Evolutionary conservation across 176 grass and related monocot genomes (phyloP), one percentile per base, ranked within the genome.

Genomic region (Oropetium thomaeum): DNA sequence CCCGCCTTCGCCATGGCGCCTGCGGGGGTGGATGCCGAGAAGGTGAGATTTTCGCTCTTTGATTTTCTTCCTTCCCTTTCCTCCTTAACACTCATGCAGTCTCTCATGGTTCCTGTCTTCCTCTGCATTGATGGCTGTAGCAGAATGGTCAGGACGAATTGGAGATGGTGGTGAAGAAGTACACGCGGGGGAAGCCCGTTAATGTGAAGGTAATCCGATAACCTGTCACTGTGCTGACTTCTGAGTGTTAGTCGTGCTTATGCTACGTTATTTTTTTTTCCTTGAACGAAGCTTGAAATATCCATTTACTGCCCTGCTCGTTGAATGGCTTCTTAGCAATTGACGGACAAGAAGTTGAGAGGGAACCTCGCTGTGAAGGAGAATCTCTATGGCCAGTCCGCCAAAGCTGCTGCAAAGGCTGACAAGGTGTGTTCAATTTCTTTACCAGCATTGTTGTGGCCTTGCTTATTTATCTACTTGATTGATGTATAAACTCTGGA

Each of bases 301-400:
- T 28, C 22, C 12, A 48, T 62, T 86, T 48, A 53, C 40, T 51
- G 79, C 15, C 43, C 58, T 77, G 47, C 19, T 68, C 58, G n/a
- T 77, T 65, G 60, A 14, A 68, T 87, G 62, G 10, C 47, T 76
- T 69, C 8, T 31, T 49, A 97, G 91, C 30, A 22, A 45, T 47
- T 97, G 76, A 12, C 62, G 63, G 95, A 97, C 75, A 98, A 90
- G 85, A 98, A 94, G 48, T 54, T 98, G 69, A 90, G 83, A 83
- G 86, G 86, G 3, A 86, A 91, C 71, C 91, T 98, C 42, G 40
- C 76, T 57, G 73, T 73, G 65, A 94, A 77, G 53, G 95, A 98
- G 79, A 89, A 89, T 67, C 69, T 93, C 40, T 89, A 92, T 77
- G 84, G 88, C 20, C 75, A 88, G 26, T 89, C 90, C 33, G 90